These are phyloP conservation scores for Pythium insidiosum DNA, from an alignment of 352 stramenopile species.

Conservation along the genomic window DNA sequence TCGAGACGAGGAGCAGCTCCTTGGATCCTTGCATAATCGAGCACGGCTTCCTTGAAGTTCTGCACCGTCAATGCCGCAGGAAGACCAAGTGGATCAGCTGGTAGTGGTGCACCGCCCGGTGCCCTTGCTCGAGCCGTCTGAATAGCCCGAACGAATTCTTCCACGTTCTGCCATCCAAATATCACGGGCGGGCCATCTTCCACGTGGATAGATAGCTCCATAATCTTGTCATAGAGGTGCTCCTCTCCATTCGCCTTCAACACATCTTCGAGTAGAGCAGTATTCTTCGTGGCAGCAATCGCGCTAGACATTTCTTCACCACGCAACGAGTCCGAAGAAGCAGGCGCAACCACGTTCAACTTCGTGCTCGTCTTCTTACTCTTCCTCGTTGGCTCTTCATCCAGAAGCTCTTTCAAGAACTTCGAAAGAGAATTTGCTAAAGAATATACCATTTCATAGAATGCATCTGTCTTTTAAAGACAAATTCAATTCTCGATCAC, in stretches of 20 bases:
- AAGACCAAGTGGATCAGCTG: conserved; percentile 12
- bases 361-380: too few species aligned
- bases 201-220: conserved; percentile 10
- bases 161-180: conserved; percentile 16
- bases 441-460: too few species aligned
- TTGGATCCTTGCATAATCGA: conserved; percentile 12
- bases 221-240: conserved; percentile 13
- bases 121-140: conserved; percentile 6
- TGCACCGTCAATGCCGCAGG: conserved; percentile 8
- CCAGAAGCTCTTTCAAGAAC: too few species aligned
- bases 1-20: conserved; percentile 8
- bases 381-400: too few species aligned
- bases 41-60: conserved; percentile 19
- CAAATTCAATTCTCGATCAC: too few species aligned
- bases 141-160: conserved; percentile 11
- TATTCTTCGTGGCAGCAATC: too few species aligned
- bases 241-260: conserved; percentile 17
- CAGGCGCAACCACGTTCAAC: too few species aligned
- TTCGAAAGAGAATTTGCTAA: too few species aligned
- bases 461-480: too few species aligned
- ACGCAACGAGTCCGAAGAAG: too few species aligned
- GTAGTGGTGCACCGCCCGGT: conserved; percentile 12
- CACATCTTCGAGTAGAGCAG: conserved; percentile 8
- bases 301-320: too few species aligned
- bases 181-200: conserved; percentile 13